Evolutionary conservation across 2,329 filamentous ascomycete genomes (phyloP), one percentile per base, ranked within the genome.

Genomic region (Cladobotryum protrusum): DNA sequence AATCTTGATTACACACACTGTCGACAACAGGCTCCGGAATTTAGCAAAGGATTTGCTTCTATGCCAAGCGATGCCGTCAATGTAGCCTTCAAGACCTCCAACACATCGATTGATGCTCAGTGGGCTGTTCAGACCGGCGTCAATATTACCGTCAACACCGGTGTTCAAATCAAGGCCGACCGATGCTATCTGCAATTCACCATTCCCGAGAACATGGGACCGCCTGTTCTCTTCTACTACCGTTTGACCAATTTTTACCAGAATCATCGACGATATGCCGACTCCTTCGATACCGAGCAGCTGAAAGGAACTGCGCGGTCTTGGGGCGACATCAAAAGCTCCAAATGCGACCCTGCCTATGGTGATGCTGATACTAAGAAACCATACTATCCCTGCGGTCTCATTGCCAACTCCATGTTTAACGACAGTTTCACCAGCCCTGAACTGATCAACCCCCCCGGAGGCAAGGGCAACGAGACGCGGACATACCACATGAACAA

Each of bases 171-270:
- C 47, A 67, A 57, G 19, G 70, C 72, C 45, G 71, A 70, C 53
- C 60, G 80, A 70, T 99, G 93, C 77, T 78, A 78, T 32, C 69
- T 99, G 49, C 76, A 82, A 54, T 96, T 97, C 70, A 74, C 79
- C 34, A 83, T 96, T 8, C 89, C 89, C 1, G 85, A 92, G 60
- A 74, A 83, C 52, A 85, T 99, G 69, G 76, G 79, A 3, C 81
- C 90, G 1, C 90, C 92, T 0, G 87, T 99, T 11, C 80, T 92
- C 54, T 83, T 97, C 69, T 99, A 96, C 74, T 99, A 99, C 70
- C 86, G 87, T 59, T 83, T 99, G 55, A 92, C 89, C 51, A 96
- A 97, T 72, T 99, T 99, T 73, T 97, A 97, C 74, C 93, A 99
- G 70, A 99, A 99, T 66, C 93, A 99, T 66, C 86, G 93, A 57